Percentiles rank a stretch among this genome's conserved stretches.
phyloP scores from a whole-genome alignment of 345 rosid genomes.

The Citrus hindsii region DNA sequence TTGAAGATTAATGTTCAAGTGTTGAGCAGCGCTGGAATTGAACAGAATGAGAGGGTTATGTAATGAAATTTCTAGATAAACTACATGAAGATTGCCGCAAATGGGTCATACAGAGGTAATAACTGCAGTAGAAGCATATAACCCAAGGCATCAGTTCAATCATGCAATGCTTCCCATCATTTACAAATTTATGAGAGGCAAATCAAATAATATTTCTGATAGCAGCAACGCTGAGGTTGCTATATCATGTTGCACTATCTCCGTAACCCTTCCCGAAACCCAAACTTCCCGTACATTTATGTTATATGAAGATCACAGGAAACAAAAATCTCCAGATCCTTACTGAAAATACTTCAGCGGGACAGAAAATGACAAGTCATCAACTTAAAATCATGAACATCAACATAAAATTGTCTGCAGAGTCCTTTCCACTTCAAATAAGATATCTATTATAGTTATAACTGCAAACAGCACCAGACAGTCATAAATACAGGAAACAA shows the following conservation, averaged over 20 bases:
- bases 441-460: not conserved
- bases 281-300: not conserved
- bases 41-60: not conserved
- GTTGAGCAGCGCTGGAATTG: slow-evolving; percentile 77
- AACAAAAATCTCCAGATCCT: not conserved
- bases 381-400: not conserved
- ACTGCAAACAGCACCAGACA: not conserved
- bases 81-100: not conserved
- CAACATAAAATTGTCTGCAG: not conserved
- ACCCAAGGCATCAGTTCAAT: not conserved
- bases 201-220: not conserved
- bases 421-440: not conserved
- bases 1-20: slow-evolving; percentile 91
- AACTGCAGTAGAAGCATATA: not conserved
- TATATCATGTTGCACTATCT: not conserved
- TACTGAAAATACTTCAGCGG: not conserved
- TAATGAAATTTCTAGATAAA: slow-evolving; percentile 1
- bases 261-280: not conserved
- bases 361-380: not conserved
- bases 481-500: not conserved
- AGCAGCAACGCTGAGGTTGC: not conserved
- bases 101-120: not conserved
- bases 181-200: not conserved
- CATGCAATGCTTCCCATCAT: not conserved
- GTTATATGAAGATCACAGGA: not conserved